Base-by-base conservation (phyloP, 257 asterid genomes). In the Solanum medicagineum region DNA sequence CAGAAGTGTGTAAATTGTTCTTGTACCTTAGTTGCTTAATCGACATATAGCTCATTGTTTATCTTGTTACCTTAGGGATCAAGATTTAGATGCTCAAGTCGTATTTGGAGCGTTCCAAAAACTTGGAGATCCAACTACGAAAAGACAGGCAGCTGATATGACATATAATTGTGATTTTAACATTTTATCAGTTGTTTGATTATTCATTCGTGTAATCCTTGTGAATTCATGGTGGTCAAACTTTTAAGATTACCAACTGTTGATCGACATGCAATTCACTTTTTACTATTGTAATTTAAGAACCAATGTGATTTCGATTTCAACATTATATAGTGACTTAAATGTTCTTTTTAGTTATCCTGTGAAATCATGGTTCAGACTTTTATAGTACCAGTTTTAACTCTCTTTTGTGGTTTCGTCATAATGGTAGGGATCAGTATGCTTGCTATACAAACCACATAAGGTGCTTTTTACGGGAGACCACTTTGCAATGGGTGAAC, bases 381-480 rank as follows among this genome's bases (percentile, higher is more conserved):
- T 81, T 86, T 87, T 85, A 82, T 69, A 66, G 40, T 51, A 65
- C 81, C 32, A 62, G 63, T 62, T 85, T 63, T 73, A 68, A 85
- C 44, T 26, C 57, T 68, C 3, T 82, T n/a, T 62, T 53, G 83
- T 77, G 82, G 13, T 49, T 49, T 36, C 20, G 3, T 51, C 84
- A 68, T 63, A 63, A 91, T 88, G 55, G 73, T 90, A 93, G 97
- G 96, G 97, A 15, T 92, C 93, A 1, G 93, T 93, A 68, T 89
- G 95, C 92, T 88, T 93, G 86, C 89, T 91, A 70, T 92, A 91
- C 90, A 89, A 88, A 90, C 87, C 90, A 49, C 80, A 77, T 84
- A 92, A 91, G 86, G 93, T 90, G 83, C 90, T 93, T 65, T 93
- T 92, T 85, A 93, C 94, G 11, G 96, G 97, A 54, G 95, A 93